A percentile compares a stretch with the other conserved stretches of the same genome.
These are phyloP conservation scores for Physaria fendleri DNA, from an alignment of 345 rosid genomes.

Conservation along the genomic window DNA sequence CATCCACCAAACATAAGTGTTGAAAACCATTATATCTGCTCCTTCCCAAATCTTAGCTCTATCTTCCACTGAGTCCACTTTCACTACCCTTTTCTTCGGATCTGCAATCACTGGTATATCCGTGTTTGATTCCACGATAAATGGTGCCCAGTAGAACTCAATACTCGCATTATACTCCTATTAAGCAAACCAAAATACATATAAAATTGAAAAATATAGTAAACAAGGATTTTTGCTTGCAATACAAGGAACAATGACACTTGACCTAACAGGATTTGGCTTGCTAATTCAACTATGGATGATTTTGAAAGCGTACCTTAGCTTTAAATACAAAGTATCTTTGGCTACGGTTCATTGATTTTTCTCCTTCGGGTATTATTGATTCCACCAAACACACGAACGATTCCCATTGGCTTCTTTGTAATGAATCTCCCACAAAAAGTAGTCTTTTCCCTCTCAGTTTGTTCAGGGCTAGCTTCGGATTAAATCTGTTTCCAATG, in stretches of 20 bases:
- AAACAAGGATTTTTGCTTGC: slow-evolving; percentile 52
- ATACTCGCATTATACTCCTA: slow-evolving; percentile 76
- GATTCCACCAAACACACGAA: slow-evolving; percentile 77
- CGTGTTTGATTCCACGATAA: slow-evolving; percentile 73
- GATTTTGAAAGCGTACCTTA: slow-evolving; percentile 41
- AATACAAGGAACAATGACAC: slow-evolving; percentile 35
- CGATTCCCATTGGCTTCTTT: slow-evolving; percentile 89
- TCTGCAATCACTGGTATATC: slow-evolving; percentile 58
- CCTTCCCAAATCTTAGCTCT: slow-evolving; percentile 66
- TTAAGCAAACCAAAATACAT: background rate
- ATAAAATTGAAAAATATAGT: background rate
- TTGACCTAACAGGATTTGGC: background rate
- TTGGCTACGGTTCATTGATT: slow-evolving; percentile 48
- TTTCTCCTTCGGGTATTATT: slow-evolving; percentile 50
- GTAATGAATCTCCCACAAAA: slow-evolving; percentile 85
- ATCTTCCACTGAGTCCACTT: slow-evolving; percentile 72
- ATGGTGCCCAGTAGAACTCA: slow-evolving; percentile 96
- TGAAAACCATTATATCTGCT: slow-evolving; percentile 73
- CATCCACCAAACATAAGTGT: slow-evolving; percentile 99
- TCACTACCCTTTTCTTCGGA: slow-evolving; percentile 61
- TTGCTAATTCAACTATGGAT: background rate
- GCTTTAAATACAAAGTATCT: slow-evolving; percentile 55
- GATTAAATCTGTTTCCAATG: slow-evolving; percentile 45
- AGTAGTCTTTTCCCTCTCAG: slow-evolving; percentile 68
- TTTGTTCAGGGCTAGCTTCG: slow-evolving; percentile 55